Evolutionary conservation across 148 eudicot species (phyloP), one percentile per base, ranked within the genome.

Genomic region (Selenicereus undatus): DNA sequence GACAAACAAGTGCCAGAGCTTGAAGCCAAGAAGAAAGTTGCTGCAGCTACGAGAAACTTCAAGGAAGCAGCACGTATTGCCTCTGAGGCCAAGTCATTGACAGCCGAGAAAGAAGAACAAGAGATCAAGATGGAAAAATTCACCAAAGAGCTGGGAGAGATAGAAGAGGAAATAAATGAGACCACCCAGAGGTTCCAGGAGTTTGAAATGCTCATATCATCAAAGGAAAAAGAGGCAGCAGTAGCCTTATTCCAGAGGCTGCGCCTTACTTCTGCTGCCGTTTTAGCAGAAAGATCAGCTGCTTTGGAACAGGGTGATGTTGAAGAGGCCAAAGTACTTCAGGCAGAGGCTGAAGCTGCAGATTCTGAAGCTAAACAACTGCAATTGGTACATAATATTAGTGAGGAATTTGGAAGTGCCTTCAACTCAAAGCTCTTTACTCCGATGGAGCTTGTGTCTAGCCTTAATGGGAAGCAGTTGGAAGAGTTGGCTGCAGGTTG

Each of bases 1-100:
- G 91, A 93, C 81, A 93, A 91, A 82, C 86, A 94, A 82, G 84
- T 83, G 45, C 94, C 97, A 45, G 97, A 93, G 83, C 86, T 93
- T 50, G 97, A 93, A 86, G 88, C 94, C 52, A 94, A 93, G 81
- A 93, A 93, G 91, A 91, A 86, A 82, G 97, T 91, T 78, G 94
- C 94, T 69, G 94, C 97, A 76, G 75, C 89, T 72, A 84, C 89
- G 50, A 93, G 97, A 84, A 93, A 93, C 82, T 93, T 93, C 75
- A 93, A 88, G 85, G 97, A 91, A 81, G 97, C 94, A 43, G 97
- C 91, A 43, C 89, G 97, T 16, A 81, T 93, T 84, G 91, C 97
- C 64, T 75, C 91, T 10, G 97, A 93, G 82, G 84, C 90, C 36
- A 93, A 91, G 91, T 72, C 90, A 50, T 74, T 93, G 80, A 77